These are phyloP conservation scores for Xylaria sp. DNA, from an alignment of 2,329 filamentous ascomycete genomes.

Conservation along the genomic window DNA sequence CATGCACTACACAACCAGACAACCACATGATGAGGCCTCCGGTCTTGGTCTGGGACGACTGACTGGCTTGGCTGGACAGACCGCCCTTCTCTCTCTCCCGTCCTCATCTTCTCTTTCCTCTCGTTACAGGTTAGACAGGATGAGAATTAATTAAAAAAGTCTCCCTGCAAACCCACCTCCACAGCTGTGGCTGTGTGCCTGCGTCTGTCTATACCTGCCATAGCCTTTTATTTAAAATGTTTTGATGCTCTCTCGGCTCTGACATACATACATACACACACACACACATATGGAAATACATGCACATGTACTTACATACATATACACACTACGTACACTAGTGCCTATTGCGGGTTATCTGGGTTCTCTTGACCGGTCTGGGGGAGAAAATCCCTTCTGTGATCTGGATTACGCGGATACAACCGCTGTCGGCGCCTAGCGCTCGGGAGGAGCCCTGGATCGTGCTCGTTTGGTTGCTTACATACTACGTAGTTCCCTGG, in stretches of 20 bases:
- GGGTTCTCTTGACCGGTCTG: constrained; percentile 14
- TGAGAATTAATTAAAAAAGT: background rate
- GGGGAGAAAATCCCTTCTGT: background rate
- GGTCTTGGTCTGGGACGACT: background rate
- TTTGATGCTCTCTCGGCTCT: constrained; percentile 20
- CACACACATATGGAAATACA: background rate
- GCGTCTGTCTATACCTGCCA: constrained; percentile 22
- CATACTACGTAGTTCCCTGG: background rate
- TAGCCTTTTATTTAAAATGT: constrained; percentile 9
- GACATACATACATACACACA: constrained; percentile 10
- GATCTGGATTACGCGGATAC: constrained; percentile 14
- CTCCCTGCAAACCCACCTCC: background rate
- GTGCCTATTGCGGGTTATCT: background rate
- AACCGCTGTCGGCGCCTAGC: constrained; percentile 15
- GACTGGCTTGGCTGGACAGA: constrained; percentile 21
- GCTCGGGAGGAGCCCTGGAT: constrained; percentile 4
- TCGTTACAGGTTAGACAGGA: background rate
- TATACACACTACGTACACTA: background rate
- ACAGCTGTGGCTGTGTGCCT: constrained; percentile 24
- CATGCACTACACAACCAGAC: constrained; percentile 13
- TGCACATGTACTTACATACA: background rate
- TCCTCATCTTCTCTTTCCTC: background rate
- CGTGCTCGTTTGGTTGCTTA: background rate
- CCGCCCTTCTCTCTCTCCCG: constrained; percentile 21
- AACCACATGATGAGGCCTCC: constrained; percentile 34